Evolutionary conservation across 2,329 filamentous ascomycete genomes (phyloP), one percentile per base, ranked within the genome.

Genomic region (Ophiostoma sp.): DNA sequence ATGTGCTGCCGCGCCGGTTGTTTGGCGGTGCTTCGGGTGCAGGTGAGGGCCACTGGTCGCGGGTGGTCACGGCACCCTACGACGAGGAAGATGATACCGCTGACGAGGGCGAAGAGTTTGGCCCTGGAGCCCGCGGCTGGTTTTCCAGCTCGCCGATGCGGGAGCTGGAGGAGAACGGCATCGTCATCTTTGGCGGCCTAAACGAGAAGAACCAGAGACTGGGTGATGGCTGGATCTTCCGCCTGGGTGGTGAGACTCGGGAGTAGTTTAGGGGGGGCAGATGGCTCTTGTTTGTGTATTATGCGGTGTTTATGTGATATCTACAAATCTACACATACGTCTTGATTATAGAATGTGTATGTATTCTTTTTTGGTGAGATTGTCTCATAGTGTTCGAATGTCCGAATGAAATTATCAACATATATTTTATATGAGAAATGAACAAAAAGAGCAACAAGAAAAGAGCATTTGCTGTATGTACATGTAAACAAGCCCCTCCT

Each of bases 161-260:
- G 0, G 84, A 89, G 70, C 75, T 88, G 47, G 86, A 88, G 75
- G 84, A 85, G 75, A 83, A 81, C 49, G 84, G 81, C 3, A 79
- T 90, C 12, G 75, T 89, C 41, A 72, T 90, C 11, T 87, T 85
- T 79, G 88, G 88, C 47, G 87, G 87, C 0, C 66, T 88, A 68
- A 79, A 80, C 62, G 82, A 81, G 52, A 77, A 78, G 18, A 84
- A 85, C 71, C 76, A 78, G 73, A 78, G 84, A 63, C 74, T 87
- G 62, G 84, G 82, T 49, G 87, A 89, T 75, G 87, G 84, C 2
- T 90, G 87, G 87, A 85, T 89, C 64, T 77, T 90, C 73, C 81
- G 84, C 69, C 77, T 89, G 69, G 81, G 79, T 8, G 78, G 70
- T 73, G 70, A 69, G 67, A 66, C 64, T 4, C 63, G 63, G 41